Conservation (phyloP, 768 basidiomycete species). For the Phanerodontia chrysosporium region DNA sequence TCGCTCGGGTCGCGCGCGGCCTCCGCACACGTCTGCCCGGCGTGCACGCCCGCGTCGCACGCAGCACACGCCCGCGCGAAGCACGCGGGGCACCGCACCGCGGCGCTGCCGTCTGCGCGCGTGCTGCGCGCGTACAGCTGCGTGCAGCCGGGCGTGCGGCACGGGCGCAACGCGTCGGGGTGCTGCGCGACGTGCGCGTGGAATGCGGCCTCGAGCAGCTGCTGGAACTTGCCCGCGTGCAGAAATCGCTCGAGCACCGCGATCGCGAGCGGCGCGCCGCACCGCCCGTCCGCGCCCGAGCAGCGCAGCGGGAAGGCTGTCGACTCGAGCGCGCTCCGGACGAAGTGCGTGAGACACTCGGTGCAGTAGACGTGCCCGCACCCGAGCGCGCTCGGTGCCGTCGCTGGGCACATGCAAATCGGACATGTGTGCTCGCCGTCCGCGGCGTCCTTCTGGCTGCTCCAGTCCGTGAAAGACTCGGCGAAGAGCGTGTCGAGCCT, state of each 20-base stretch:
- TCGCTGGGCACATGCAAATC: constrained; percentile 46
- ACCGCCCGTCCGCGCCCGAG: constrained; percentile 17
- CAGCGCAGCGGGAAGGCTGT: constrained; percentile 30
- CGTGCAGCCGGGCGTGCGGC: constrained; percentile 25
- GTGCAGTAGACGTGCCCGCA: constrained; percentile 52
- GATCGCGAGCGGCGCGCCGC: constrained; percentile 18
- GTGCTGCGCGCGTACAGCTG: constrained; percentile 27
- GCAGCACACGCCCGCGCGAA: constrained; percentile 42
- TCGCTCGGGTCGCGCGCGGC: constrained; percentile 34
- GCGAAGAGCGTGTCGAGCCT: constrained; percentile 40
- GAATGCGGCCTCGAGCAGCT: constrained; percentile 19
- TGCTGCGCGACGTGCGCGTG: constrained; percentile 18
- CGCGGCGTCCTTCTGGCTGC: not conserved
- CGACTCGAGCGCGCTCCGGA: constrained; percentile 37
- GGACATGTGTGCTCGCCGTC: constrained; percentile 36
- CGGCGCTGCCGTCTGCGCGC: not conserved
- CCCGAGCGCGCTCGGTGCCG: constrained; percentile 36
- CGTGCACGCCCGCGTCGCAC: constrained; percentile 47
- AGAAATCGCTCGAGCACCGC: constrained; percentile 14
- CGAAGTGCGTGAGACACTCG: constrained; percentile 44
- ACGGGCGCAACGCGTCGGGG: constrained; percentile 20
- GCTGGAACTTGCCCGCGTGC: constrained; percentile 12
- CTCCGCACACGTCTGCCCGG: constrained; percentile 49
- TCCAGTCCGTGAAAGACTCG: constrained; percentile 27
- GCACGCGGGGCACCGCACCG: constrained; percentile 45